Evolutionary conservation across 331 rosid genomes (phyloP).

Genomic region (Cydonia oblonga): DNA sequence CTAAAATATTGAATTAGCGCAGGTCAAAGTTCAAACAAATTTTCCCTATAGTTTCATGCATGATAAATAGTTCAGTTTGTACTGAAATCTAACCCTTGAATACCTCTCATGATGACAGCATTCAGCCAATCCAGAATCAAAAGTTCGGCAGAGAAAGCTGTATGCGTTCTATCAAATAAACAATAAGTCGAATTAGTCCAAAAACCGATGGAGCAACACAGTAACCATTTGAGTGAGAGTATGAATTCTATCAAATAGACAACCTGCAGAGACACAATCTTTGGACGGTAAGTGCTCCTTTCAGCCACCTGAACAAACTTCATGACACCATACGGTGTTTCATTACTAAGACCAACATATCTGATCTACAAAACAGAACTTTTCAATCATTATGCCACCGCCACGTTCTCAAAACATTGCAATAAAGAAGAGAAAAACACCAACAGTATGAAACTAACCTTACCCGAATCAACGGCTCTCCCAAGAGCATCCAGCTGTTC

Average conservation of each 20-base stretch:
- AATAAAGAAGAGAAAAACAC: background rate
- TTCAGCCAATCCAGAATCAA: constrained; percentile 82
- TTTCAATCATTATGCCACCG: background rate
- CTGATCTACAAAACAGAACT: constrained; percentile 47
- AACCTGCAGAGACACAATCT: constrained; percentile 84
- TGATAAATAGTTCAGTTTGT: background rate
- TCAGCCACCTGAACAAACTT: constrained; percentile 69
- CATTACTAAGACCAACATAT: constrained; percentile 79
- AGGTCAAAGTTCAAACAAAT: background rate
- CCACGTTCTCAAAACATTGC: background rate
- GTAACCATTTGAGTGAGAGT: background rate
- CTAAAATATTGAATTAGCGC: constrained; percentile 33
- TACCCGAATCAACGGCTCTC: constrained; percentile 56
- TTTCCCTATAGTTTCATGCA: background rate
- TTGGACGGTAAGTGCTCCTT: constrained; percentile 30
- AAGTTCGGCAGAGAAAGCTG: constrained; percentile 70
- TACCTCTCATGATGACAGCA: constrained; percentile 97
- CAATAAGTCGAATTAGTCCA: constrained; percentile 7
- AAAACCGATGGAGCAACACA: background rate
- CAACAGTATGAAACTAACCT: constrained; percentile 27
- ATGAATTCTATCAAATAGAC: background rate
- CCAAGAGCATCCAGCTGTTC: constrained; percentile 75
- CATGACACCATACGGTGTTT: constrained; percentile 90
- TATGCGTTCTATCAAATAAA: constrained; percentile 59
- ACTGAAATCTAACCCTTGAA: background rate